phyloP scores from a whole-genome alignment of 2,329 filamentous ascomycete genomes.

The Botrytis deweyae region DNA sequence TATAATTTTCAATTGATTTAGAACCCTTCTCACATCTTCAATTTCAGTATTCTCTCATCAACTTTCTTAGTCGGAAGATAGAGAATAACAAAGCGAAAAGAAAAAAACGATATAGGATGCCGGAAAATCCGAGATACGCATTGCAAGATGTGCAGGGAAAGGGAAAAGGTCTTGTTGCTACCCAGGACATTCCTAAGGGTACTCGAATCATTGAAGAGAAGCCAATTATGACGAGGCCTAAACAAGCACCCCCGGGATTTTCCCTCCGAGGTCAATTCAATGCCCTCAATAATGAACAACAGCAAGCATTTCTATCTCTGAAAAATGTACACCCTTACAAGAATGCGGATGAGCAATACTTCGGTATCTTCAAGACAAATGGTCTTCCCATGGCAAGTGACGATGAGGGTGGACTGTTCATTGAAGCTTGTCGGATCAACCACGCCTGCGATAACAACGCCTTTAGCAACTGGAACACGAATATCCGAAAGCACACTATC shows the following conservation, averaged over 20 bases:
- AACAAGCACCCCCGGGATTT: background rate
- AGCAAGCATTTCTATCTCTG: background rate
- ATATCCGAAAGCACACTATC: background rate
- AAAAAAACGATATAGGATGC: background rate
- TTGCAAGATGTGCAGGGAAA: background rate
- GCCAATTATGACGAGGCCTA: background rate
- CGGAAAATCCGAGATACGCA: background rate
- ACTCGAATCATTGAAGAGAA: background rate
- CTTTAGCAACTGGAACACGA: background rate
- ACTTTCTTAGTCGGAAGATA: background rate
- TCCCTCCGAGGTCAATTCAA: background rate
- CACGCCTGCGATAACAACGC: background rate
- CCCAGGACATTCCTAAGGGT: background rate
- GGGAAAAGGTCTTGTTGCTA: background rate
- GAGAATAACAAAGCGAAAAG: background rate
- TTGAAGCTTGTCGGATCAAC: background rate
- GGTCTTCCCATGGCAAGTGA: background rate
- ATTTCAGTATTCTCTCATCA: background rate
- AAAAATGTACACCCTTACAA: background rate
- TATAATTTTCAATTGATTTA: background rate
- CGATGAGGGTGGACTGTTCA: background rate
- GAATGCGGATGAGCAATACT: background rate
- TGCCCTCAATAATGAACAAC: background rate
- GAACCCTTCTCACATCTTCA: background rate
- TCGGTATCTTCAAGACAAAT: background rate